Percentiles rank a stretch among this genome's conserved stretches.
These are phyloP conservation scores for Casuarina equisetifolia DNA, from an alignment of 306 rosid genomes.

Conservation along the genomic window DNA sequence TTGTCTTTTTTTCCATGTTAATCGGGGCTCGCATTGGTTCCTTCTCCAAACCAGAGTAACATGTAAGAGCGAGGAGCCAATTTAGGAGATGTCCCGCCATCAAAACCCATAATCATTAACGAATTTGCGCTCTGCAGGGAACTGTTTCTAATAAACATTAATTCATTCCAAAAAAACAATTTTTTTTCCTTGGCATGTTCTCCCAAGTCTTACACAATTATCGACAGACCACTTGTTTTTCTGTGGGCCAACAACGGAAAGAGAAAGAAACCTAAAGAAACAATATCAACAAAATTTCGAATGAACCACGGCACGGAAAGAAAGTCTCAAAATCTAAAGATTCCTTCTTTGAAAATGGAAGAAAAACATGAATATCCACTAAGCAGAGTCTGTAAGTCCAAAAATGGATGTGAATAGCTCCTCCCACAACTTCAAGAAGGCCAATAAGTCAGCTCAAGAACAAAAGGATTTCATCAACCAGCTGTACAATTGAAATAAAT, in stretches of 20 bases:
- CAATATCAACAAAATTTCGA: conserved; percentile 30
- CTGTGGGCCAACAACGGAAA: conserved; percentile 1
- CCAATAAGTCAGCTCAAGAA: conserved; percentile 40
- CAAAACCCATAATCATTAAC: neutral
- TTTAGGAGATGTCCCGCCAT: too few relatives aligned
- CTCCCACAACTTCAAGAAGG: conserved; percentile 24
- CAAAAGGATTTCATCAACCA: conserved; percentile 35
- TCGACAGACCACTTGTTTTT: conserved; percentile 5
- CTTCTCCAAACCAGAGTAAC: too few relatives aligned
- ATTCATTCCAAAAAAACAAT: neutral
- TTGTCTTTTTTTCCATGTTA: too few relatives aligned
- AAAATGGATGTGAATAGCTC: conserved; percentile 37
- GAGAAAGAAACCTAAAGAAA: neutral
- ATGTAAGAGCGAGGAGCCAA: too few relatives aligned
- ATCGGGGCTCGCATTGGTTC: too few relatives aligned
- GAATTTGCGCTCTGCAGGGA: neutral
- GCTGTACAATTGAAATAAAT: conserved; percentile 57
- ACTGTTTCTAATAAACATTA: conserved; percentile 15
- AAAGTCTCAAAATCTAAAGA: conserved; percentile 29
- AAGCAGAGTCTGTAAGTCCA: conserved; percentile 2
- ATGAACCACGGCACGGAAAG: conserved; percentile 17
- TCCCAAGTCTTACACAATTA: neutral
- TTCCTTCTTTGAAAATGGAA: conserved; percentile 18
- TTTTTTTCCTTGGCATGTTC: neutral
- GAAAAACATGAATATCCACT: conserved; percentile 22